Percentiles rank a stretch among this genome's conserved stretches.
Conservation (phyloP, 2,329 filamentous ascomycete genomes). For the Monilinia polystroma region DNA sequence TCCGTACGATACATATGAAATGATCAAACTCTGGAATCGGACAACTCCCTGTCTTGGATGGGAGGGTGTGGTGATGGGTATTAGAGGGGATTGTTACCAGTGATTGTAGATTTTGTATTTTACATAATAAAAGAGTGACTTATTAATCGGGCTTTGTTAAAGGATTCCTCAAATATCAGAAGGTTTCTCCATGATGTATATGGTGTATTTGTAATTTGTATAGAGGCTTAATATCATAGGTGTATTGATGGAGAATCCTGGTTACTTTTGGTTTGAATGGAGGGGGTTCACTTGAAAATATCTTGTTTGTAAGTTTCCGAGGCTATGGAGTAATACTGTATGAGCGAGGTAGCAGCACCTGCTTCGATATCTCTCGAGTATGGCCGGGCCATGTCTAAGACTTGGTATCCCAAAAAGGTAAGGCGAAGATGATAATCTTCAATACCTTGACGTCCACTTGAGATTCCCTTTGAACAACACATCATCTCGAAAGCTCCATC, state of each 20-base stretch:
- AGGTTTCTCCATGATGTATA: no score
- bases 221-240: no score
- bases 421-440: no score
- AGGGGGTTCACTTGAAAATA: no score
- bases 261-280: no score
- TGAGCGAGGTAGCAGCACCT: conserved; percentile 20
- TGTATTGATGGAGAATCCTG: no score
- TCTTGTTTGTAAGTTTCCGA: neutral
- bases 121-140: neutral
- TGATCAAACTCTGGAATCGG: neutral
- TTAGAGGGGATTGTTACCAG: neutral
- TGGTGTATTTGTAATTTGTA: no score
- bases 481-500: neutral
- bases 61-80: neutral
- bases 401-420: no score
- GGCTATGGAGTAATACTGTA: neutral
- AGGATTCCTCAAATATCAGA: neutral
- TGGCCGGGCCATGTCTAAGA: neutral
- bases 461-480: no score
- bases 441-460: neutral
- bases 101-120: neutral
- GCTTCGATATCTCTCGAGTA: conserved; percentile 13
- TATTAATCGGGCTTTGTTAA: no score
- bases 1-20: neutral
- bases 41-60: neutral